Conservation (phyloP, 75 land plant genomes). For the Picea sitchensis region DNA sequence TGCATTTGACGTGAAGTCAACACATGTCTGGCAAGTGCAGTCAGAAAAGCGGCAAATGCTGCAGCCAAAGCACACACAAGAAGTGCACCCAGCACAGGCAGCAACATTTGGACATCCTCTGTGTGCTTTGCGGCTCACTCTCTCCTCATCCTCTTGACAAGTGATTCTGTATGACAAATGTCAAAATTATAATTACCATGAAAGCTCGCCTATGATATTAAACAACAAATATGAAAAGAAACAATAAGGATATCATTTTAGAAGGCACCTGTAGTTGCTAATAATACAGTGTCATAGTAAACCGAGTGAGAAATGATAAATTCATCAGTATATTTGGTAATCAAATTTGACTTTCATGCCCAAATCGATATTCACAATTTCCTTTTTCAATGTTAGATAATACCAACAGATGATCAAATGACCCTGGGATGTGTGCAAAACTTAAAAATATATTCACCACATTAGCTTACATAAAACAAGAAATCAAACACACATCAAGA, state of each 20-base stretch:
- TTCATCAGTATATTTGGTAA: background rate
- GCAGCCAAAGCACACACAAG: slow-evolving; percentile 74
- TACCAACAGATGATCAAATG: background rate
- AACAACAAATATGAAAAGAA: background rate
- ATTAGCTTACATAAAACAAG: too few species aligned
- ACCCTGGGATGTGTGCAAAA: too few species aligned
- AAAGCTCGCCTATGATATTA: background rate
- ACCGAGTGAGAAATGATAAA: background rate
- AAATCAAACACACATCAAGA: too few species aligned
- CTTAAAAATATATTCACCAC: too few species aligned
- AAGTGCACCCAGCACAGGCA: slow-evolving; percentile 53
- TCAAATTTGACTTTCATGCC: background rate
- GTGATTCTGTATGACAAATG: slow-evolving; percentile 32
- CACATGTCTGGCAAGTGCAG: slow-evolving; percentile 60
- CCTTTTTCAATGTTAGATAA: background rate
- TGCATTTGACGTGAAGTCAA: slow-evolving; percentile 45
- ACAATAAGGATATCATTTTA: background rate
- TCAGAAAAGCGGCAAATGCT: slow-evolving; percentile 61
- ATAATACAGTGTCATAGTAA: background rate
- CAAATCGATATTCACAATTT: background rate
- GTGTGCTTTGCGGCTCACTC: slow-evolving; percentile 47
- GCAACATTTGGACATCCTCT: slow-evolving; percentile 54
- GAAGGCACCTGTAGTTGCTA: background rate
- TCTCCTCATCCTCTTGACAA: slow-evolving; percentile 62
- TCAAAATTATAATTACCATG: background rate